phyloP scores from a whole-genome alignment of 257 asterid species.

The Scutellaria baicalensis region DNA sequence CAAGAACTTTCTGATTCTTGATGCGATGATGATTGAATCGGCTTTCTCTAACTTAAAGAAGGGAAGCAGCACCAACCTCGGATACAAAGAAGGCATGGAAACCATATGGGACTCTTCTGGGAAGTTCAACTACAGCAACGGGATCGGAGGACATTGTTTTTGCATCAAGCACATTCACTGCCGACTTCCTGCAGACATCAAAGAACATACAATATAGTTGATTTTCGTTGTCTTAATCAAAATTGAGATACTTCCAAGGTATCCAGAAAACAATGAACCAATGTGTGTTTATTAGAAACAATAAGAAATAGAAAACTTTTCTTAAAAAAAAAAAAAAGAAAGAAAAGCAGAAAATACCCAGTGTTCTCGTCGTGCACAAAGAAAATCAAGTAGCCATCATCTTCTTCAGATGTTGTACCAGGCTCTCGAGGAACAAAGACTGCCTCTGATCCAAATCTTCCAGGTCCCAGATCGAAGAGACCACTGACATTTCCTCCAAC shows the following conservation, averaged over 20 bases:
- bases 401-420: conserved; percentile 76
- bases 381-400: conserved; percentile 95
- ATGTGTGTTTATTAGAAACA: background rate
- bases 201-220: background rate
- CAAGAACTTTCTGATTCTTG: background rate
- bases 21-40: background rate
- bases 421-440: conserved; percentile 72
- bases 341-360: conserved; percentile 44
- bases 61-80: conserved; percentile 43
- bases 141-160: conserved; percentile 89
- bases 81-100: conserved; percentile 94
- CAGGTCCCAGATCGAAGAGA: conserved; percentile 77
- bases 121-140: conserved; percentile 75
- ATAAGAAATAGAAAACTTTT: background rate
- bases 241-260: background rate
- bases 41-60: background rate
- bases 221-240: background rate
- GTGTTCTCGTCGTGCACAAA: conserved; percentile 79
- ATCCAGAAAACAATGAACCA: background rate
- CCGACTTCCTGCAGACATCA: conserved; percentile 53
- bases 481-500: conserved; percentile 91
- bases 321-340: background rate
- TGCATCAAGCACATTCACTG: conserved; percentile 84
- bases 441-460: conserved; percentile 95
- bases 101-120: conserved; percentile 86